Evolutionary conservation across 163 green algal species (phyloP), one percentile per base, ranked within the genome.

Genomic region (Scenedesmus sp.): DNA sequence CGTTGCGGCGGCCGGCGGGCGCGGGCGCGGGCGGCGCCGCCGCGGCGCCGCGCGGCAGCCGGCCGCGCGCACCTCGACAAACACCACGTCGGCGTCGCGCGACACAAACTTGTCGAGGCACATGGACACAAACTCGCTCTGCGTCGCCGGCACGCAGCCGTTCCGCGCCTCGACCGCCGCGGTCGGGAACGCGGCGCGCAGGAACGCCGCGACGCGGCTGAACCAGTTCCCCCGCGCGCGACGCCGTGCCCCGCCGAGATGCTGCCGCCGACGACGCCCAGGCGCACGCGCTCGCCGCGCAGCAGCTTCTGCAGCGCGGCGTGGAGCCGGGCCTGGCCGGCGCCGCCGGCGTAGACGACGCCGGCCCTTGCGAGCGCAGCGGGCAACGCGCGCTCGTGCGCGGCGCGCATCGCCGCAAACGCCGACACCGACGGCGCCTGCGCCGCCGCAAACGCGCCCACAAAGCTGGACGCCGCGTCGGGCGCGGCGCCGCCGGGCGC

Each of bases 1-100:
- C n/a, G n/a, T n/a, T n/a, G n/a, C n/a, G n/a, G n/a, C n/a, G n/a
- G n/a, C n/a, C n/a, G n/a, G n/a, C n/a, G n/a, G n/a, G n/a, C n/a
- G n/a, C n/a, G n/a, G n/a, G n/a, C n/a, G n/a, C n/a, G n/a, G n/a
- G n/a, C n/a, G n/a, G n/a, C n/a, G n/a, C n/a, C n/a, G n/a, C n/a
- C n/a, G n/a, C n/a, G n/a, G n/a, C n/a, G n/a, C n/a, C n/a, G n/a
- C n/a, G n/a, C n/a, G n/a, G n/a, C n/a, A n/a, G n/a, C n/a, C n/a
- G n/a, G n/a, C n/a, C n/a, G 5, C 31, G 3, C 63, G 24, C 63
- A 71, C 63, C 63, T 78, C 70, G 9, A 78, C 70, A 67, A 78
- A 69, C 13, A 78, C 11, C 33, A 78, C 34, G 54, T 78, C 70
- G 22, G 22, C 54, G 31, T 78, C 34, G 2, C 2, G 2, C 33